Conservation (phyloP, 306 rosid species). For the Pyrus betulifolia region DNA sequence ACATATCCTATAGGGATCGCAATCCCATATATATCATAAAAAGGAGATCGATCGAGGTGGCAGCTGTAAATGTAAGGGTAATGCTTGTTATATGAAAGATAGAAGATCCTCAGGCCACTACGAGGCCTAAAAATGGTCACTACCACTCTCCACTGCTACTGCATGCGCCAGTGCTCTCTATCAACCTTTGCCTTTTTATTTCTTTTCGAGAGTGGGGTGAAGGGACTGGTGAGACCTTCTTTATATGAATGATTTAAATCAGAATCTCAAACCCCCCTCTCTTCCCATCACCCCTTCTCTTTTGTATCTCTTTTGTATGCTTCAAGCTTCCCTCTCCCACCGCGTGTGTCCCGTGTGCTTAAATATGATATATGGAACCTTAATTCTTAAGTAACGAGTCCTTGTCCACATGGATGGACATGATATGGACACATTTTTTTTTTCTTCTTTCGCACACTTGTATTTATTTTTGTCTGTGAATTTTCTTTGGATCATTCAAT, state of each 20-base stretch:
- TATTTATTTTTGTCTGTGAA: too few relatives aligned
- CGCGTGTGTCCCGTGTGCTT: constrained; percentile 45
- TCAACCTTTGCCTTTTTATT: constrained; percentile 12
- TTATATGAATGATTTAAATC: constrained; percentile 33
- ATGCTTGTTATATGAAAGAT: constrained; percentile 16
- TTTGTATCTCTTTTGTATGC: constrained; percentile 62
- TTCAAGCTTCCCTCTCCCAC: constrained; percentile 42
- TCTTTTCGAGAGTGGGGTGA: constrained; percentile 38
- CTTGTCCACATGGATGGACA: not conserved
- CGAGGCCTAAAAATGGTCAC: constrained; percentile 21
- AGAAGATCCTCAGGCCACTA: constrained; percentile 38
- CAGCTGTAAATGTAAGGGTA: not conserved
- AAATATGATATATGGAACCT: constrained; percentile 13
- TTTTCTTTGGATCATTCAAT: too few relatives aligned
- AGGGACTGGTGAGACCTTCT: constrained; percentile 35
- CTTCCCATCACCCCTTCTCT: constrained; percentile 22
- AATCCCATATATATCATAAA: constrained; percentile 6
- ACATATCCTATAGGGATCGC: constrained; percentile 49
- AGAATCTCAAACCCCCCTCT: constrained; percentile 34
- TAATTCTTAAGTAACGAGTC: constrained; percentile 34
- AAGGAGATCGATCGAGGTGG: not conserved
- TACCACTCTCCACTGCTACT: constrained; percentile 18
- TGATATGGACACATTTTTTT: not conserved
- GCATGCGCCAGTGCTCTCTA: not conserved
- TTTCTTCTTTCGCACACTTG: not conserved